Evolutionary conservation across 2,329 filamentous ascomycete species (phyloP).

Genomic region (Epichloe brachyelytri): DNA sequence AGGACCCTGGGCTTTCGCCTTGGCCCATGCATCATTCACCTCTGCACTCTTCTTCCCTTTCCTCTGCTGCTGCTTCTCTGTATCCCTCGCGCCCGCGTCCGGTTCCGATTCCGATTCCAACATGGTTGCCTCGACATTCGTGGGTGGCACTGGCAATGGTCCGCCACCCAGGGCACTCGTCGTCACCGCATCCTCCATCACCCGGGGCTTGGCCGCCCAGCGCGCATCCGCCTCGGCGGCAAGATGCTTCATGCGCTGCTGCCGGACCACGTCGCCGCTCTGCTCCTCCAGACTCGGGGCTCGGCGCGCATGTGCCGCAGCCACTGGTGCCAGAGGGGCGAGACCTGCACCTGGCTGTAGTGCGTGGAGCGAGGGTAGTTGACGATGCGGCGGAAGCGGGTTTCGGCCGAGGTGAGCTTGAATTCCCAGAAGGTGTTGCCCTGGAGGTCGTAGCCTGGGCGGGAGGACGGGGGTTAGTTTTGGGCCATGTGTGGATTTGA

Average conservation of each 20-base stretch:
- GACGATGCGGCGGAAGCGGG: constrained; percentile 49
- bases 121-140: not conserved
- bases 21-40: constrained; percentile 44
- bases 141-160: too few relatives aligned
- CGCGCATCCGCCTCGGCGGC: constrained; percentile 50
- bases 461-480: too few relatives aligned
- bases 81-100: not conserved
- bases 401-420: constrained; percentile 28
- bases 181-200: constrained; percentile 25
- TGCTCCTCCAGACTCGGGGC: constrained; percentile 47
- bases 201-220: constrained; percentile 46
- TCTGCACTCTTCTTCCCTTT: constrained; percentile 8
- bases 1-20: constrained; percentile 31
- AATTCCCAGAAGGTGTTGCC: constrained; percentile 62
- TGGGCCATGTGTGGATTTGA: too few relatives aligned
- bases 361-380: constrained; percentile 42
- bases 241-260: constrained; percentile 38
- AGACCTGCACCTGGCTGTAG: constrained; percentile 41
- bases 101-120: constrained; percentile 1
- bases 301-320: constrained; percentile 44
- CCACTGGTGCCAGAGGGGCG: constrained; percentile 58
- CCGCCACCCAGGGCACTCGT: not conserved
- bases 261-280: constrained; percentile 36
- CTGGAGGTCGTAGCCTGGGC: constrained; percentile 46
- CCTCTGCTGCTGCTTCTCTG: not conserved